Percentiles rank a stretch among this genome's conserved stretches.
Conservation (phyloP, 2,329 filamentous ascomycete species). For the Aspergillus fumigatus region DNA sequence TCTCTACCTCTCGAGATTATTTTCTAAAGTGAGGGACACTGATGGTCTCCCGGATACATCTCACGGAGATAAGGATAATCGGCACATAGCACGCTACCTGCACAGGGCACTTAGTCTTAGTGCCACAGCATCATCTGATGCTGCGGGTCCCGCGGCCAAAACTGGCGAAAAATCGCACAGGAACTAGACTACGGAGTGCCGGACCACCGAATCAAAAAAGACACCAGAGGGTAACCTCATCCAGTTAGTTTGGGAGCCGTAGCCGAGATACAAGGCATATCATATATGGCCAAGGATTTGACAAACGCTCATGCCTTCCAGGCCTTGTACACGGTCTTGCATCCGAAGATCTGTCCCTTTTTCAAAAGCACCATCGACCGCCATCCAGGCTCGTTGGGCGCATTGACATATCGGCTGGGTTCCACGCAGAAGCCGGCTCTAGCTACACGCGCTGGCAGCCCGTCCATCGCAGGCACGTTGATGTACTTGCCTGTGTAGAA, state of each 20-base stretch:
- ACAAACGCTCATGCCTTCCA: constrained; percentile 60
- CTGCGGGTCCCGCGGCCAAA: background rate
- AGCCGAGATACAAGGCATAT: background rate
- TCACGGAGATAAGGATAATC: constrained; percentile 12
- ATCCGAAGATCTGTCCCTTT: constrained; percentile 79
- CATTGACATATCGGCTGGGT: constrained; percentile 86
- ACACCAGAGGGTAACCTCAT: background rate
- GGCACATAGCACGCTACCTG: constrained; percentile 6
- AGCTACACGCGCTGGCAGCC: constrained; percentile 58
- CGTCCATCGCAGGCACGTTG: constrained; percentile 62
- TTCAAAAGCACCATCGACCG: constrained; percentile 72
- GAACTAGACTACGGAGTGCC: background rate
- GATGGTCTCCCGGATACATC: constrained; percentile 7
- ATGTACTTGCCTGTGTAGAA: constrained; percentile 91
- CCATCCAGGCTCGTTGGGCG: constrained; percentile 77
- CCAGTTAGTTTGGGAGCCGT: background rate
- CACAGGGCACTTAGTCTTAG: no score
- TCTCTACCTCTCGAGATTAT: background rate
- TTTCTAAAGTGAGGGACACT: no score
- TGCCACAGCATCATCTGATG: constrained; percentile 3
- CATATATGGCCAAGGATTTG: background rate
- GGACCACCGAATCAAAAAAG: background rate
- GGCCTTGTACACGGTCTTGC: constrained; percentile 74
- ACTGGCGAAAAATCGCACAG: background rate
- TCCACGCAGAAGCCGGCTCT: constrained; percentile 87